Evolutionary conservation across 2,329 filamentous ascomycete genomes (phyloP), one percentile per base, ranked within the genome.

Genomic region (Stagonosporopsis rhizophila): DNA sequence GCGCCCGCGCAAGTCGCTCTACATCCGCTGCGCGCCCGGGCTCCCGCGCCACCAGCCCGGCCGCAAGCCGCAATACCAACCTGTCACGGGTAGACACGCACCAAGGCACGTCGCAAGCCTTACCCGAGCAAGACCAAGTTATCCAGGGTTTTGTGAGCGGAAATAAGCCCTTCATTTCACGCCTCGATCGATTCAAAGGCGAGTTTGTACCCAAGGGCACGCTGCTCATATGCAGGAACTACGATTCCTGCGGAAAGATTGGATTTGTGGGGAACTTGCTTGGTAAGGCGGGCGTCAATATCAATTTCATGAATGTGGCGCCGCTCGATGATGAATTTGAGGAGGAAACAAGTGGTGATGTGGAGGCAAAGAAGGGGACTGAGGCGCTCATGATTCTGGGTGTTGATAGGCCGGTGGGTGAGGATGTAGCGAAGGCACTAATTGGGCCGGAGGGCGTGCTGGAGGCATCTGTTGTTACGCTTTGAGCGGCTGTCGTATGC

Each of bases 311-410:
- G 91, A 87, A 85, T 69, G 90, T 93, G 1, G 83, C 83, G 44
- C 82, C 83, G 8, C 72, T 89, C 59, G 81, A 68, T 48, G 65
- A 75, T 58, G 62, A 68, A 47, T 62, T 73, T 55, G 52, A 61
- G 6, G 62, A 67, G 47, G 62, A 74, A 58, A 49, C 58, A 15
- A 61, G 67, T 44, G 64, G 75, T 59, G 61, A 67, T 46, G 62
- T 73, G 57, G 52, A 60, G 45, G 35, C 58, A 50, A 66, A 62
- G 30, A 63, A 64, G 23, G 72, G 68, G 20, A 85, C 87, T 39
- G 91, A 94, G 76, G 90, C 91, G 9, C 76, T 94, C 63, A 94
- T 94, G 90, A 93, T 94, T 65, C 65, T 94, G 46, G 89, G 90
- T 1, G 86, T 94, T 9, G 87, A 89, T 67, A 84, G 85, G 2